These are phyloP conservation scores for Rhododendron ovatum DNA, from an alignment of 148 eudicot genomes.

Conservation along the genomic window DNA sequence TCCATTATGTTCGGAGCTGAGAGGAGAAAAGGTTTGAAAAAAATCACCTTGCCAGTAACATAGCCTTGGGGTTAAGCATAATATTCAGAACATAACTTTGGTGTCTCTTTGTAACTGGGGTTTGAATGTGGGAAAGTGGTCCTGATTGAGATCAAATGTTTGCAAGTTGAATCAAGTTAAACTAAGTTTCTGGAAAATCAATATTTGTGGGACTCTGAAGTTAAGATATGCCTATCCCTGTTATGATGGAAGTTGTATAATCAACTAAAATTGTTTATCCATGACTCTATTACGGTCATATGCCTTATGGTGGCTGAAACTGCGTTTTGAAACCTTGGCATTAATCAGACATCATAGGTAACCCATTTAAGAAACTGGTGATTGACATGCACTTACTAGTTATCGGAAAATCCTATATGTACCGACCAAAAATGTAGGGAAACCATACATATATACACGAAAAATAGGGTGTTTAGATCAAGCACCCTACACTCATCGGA, in stretches of 20 bases:
- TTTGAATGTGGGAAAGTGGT: neutral
- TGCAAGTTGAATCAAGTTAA: neutral
- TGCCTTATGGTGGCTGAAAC: neutral
- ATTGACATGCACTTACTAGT: neutral
- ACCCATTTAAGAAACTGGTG: neutral
- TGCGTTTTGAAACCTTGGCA: neutral
- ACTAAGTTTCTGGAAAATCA: neutral
- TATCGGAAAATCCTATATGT: too few species aligned
- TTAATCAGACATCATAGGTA: neutral
- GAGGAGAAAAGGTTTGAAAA: neutral
- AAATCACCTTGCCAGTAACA: neutral
- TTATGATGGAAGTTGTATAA: neutral
- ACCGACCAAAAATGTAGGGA: too few species aligned
- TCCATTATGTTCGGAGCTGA: neutral
- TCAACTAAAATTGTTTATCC: neutral
- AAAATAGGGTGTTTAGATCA: too few species aligned
- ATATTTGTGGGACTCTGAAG: neutral
- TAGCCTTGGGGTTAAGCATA: neutral
- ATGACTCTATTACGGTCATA: neutral
- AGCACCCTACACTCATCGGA: too few species aligned
- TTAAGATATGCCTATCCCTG: neutral
- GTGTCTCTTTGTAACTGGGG: neutral
- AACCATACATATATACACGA: too few species aligned
- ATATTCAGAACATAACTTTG: neutral
- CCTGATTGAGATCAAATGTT: neutral